Evolutionary conservation across 768 basidiomycete species (phyloP).

Genomic region (Collybiopsis confluens): DNA sequence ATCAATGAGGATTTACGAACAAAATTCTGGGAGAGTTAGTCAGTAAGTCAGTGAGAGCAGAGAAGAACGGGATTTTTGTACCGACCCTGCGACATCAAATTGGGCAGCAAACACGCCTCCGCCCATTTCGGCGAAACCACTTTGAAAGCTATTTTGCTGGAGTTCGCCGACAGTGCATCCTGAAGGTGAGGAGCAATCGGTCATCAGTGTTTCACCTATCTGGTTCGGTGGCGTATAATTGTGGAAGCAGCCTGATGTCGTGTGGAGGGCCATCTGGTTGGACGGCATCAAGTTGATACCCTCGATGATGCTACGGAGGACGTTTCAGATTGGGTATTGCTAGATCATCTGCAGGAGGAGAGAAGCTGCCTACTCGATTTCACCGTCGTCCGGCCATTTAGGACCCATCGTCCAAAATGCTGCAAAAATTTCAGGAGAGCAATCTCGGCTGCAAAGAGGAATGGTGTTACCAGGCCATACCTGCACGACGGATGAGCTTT

Average conservation of each 20-base stretch:
- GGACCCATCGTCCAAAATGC: conserved; percentile 42
- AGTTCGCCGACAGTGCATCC: conserved; percentile 68
- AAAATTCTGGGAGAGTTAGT: conserved; percentile 14
- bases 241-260: conserved; percentile 42
- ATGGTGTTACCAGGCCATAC: background rate
- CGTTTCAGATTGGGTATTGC: no score
- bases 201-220: conserved; percentile 47
- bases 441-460: conserved; percentile 23
- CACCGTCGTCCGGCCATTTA: conserved; percentile 41
- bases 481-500: background rate
- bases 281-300: conserved; percentile 67
- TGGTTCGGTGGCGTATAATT: conserved; percentile 20
- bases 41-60: background rate
- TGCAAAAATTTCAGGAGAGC: conserved; percentile 35
- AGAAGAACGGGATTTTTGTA: background rate
- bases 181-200: conserved; percentile 51
- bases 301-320: conserved; percentile 62
- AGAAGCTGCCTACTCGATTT: conserved; percentile 35
- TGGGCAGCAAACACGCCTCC: conserved; percentile 80
- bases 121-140: conserved; percentile 60
- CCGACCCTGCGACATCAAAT: conserved; percentile 46
- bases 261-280: conserved; percentile 82
- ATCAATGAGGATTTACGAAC: conserved; percentile 13
- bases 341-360: conserved; percentile 16
- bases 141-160: conserved; percentile 58